Percentiles rank a stretch among this genome's conserved stretches.
Evolutionary conservation across 371 early-diverging fungal genomes (phyloP).

Genomic region (Mucor racemosus): DNA sequence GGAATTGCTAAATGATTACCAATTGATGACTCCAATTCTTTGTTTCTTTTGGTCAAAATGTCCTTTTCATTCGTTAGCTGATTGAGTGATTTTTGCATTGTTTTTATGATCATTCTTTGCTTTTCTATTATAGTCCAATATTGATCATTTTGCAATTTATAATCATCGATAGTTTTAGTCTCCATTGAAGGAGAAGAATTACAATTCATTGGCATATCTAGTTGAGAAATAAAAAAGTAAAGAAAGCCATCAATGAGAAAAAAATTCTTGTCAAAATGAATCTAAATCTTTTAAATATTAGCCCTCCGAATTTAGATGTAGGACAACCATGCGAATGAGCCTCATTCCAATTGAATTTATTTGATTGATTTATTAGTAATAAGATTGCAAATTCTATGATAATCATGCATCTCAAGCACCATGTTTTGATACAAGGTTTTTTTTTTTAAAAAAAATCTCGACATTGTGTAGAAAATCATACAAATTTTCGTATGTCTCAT

Average conservation of each 20-base stretch:
- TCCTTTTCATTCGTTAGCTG: conserved; percentile 52
- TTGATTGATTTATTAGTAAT: not conserved
- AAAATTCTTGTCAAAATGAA: conserved; percentile 1
- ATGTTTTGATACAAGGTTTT: not conserved
- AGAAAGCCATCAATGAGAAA: not conserved
- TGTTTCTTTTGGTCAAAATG: conserved; percentile 32
- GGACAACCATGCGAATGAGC: conserved; percentile 1
- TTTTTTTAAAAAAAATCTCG: too few species aligned
- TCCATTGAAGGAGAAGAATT: not conserved
- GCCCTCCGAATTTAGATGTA: not conserved
- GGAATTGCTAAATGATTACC: not conserved
- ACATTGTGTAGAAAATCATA: not conserved
- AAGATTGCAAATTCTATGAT: not conserved
- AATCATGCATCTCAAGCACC: not conserved
- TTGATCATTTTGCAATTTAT: conserved; percentile 72
- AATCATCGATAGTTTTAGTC: conserved; percentile 2
- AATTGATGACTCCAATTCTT: conserved; percentile 17
- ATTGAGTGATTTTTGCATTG: conserved; percentile 53
- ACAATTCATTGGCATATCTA: not conserved
- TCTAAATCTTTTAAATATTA: not conserved
- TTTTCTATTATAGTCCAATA: conserved; percentile 87
- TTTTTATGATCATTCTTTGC: conserved; percentile 77
- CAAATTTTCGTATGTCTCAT: not conserved
- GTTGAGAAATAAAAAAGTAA: not conserved
- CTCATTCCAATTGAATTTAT: not conserved